Evolutionary conservation across 2,329 filamentous ascomycete genomes (phyloP), one percentile per base, ranked within the genome.

Genomic region (Nectriaceae sp.): DNA sequence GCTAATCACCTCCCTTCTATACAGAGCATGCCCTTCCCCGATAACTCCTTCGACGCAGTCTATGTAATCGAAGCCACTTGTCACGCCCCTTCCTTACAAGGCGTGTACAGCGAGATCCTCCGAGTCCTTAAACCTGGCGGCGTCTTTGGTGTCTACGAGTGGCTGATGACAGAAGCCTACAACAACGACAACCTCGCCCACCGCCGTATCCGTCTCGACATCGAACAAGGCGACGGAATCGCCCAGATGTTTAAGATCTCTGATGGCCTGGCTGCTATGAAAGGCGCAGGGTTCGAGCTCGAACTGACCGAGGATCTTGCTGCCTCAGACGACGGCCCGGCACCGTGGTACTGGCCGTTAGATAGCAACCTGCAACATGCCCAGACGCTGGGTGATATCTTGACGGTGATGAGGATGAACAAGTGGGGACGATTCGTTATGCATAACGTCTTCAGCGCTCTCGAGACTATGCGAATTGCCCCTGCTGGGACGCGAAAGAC

Each of bases 31-130:
- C 84, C 84, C 21, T 96, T 96, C 76, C 85, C 88, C 42, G 87
- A 92, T 67, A 89, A 93, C 77, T 82, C 78, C 10, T 97, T 96
- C 71, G 92, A 97, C 61, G 90, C 89, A 47, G 89, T 96, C 44
- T 97, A 96, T 67, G 92, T 91, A 46, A 96, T 97, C 60, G 92
- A 97, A 75, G 92, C 92, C 2, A 97, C 92, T 2, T 88, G 93
- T 38, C 92, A 97, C 69, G 92, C 92, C 1, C 92, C 92, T 36
- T 88, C 84, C 44, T 80, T 96, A 18, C 86, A 89, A 62, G 91
- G 89, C 54, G 90, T 96, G 55, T 97, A 97, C 76, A 84, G 83
- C 70, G 87, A 96, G 70, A 96, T 97, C 64, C 89, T 86, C 80
- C 87, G 89, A 29, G 90, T 96, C 22, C 77, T 97, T 51, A 97